Base-by-base conservation (phyloP, 1,284 basidiomycete species). In the Exobasidium rhododendri region DNA sequence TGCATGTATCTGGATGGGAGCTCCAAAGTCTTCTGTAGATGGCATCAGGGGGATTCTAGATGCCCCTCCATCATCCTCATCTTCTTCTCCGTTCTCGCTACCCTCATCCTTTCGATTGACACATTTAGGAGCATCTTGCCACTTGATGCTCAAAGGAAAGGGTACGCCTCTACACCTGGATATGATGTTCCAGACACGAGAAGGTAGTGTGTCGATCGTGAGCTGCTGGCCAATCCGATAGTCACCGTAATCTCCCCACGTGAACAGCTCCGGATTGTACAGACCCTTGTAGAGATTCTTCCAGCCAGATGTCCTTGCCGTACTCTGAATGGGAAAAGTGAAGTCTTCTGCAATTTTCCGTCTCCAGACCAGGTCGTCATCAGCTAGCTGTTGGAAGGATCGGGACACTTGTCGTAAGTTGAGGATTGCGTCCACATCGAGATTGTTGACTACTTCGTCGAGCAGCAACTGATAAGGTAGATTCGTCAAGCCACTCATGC, bases 1-100 rank as follows among this genome's bases (percentile, higher is more conserved):
- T 13, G 57, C 57, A 28, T 58, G 57, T 2, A 58, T 46, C 45
- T 58, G n/a, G 11, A 58, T 43, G 2, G 57, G 57, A 11, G 29
- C 57, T 26, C 57, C 57, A 3, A 53, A 17, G 20, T 49, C 24
- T 30, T n/a, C 26, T 1, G 13, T 26, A 13, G 22, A 14, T 26
- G 47, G 24, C 24, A 50, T 24, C 5, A 20, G n/a, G 14, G 47
- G 24, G 13, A 50, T 26, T 3, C n/a, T 28, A 13, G 20, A 24
- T 50, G 14, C n/a, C 14, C 3, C 4, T 50, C 13, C n/a, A 50
- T 50, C 47, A 26, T 50, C n/a, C 3, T 24, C n/a, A 26, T 26
- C 24, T 10, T 40, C 35, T 17, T 40, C 35, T n/a, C n/a, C n/a
- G n/a, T n/a, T n/a, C 17, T 40, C 10, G 10, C 35, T 10, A 10